Conservation (phyloP, 805 yeast species). For the Tetrapisispora nanseiensis region DNA sequence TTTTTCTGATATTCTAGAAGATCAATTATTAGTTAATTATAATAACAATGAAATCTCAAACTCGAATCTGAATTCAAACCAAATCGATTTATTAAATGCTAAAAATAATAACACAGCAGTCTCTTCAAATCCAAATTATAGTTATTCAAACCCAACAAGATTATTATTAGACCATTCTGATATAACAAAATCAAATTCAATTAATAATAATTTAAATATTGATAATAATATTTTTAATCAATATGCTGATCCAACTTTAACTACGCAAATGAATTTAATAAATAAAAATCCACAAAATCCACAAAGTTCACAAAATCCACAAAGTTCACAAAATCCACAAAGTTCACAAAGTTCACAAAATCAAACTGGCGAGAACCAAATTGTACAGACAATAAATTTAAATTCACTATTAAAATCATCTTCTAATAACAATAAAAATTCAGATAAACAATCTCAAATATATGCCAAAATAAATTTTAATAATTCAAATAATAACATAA, state of each 20-base stretch:
- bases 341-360: background rate
- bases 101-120: background rate
- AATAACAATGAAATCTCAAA: constrained; percentile 11
- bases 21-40: constrained; percentile 16
- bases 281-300: constrained; percentile 9
- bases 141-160: background rate
- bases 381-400: constrained; percentile 22
- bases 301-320: background rate
- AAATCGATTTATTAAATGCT: background rate
- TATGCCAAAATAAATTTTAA: background rate
- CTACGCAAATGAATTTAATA: constrained; percentile 19
- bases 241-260: constrained; percentile 29
- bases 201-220: background rate
- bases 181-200: background rate
- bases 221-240: constrained; percentile 17
- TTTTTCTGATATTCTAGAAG: constrained; percentile 28
- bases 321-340: background rate
- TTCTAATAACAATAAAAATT: background rate
- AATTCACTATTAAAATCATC: constrained; percentile 17
- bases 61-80: background rate
- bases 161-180: background rate
- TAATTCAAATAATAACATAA: background rate
- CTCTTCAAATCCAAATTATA: background rate
- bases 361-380: constrained; percentile 4
- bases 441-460: background rate